Base-by-base conservation (phyloP, 352 stramenopile genomes). In the Pythium guiyangense region DNA sequence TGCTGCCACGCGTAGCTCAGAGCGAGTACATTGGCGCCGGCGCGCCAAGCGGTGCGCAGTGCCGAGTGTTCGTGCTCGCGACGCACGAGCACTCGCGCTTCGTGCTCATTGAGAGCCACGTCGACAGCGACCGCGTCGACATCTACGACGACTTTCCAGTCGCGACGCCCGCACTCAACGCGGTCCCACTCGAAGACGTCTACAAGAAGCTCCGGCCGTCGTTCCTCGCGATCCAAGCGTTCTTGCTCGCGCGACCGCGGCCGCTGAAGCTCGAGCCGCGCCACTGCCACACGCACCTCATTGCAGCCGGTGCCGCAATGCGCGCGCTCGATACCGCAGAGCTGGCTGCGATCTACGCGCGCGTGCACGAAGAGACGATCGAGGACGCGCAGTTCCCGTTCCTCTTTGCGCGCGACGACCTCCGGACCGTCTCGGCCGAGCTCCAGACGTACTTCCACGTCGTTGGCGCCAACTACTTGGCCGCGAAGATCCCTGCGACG, bases 331-430 rank as follows among this genome's bases (percentile, higher is more conserved):
- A 66, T 11, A 51, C 55, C 11, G 49, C 63, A 6, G 54, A 58
- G 4, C 57, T 77, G 8, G 57, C 74, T n/a, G 54, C 12, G 12
- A 20, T 77, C 27, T 72, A 68, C 27, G 46, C 44, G 18, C 62
- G 65, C n/a, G 67, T 79, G 52, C 62, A 74, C 43, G 53, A 79
- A 25, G 71, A 62, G 12, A 63, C 67, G 12, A 77, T 79, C 29
- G 71, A 74, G 51, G 77, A 91, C 55, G 59, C 63, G 6, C 56
- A 71, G 43, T 89, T 89, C 55, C 78, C 81, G 9, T 87, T 91
- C 39, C 55, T 71, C 1, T 53, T 87, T 4, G 62, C 71, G 20
- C 69, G 66, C n/a, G 78, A 81, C 25, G 71, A 89, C 27, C 49
- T 88, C 26, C 64, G 67, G 1, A 60, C 77, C 6, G 59, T 91